phyloP scores from a whole-genome alignment of 1,139 yeast species.

The Komagataea norvegica region DNA sequence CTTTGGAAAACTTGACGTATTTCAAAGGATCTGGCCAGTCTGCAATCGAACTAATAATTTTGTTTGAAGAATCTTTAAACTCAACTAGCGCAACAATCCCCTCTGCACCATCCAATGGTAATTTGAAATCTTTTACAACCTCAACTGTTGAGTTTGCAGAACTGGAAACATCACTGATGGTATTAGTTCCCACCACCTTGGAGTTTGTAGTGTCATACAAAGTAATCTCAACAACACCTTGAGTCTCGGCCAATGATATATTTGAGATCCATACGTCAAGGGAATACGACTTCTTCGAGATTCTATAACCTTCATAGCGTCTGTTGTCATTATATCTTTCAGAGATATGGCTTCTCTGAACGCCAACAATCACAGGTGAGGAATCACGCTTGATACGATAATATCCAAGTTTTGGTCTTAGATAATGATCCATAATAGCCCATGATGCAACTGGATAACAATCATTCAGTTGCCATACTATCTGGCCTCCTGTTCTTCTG shows the following conservation, averaged over 20 bases:
- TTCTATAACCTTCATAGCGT: not conserved
- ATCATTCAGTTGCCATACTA: slow-evolving; percentile 22
- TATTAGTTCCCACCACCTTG: not conserved
- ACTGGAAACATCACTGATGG: not conserved
- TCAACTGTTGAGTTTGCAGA: not conserved
- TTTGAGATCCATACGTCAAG: slow-evolving; percentile 14
- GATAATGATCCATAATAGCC: slow-evolving; percentile 16
- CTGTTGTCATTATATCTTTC: slow-evolving; percentile 1
- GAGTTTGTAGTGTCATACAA: slow-evolving; percentile 1
- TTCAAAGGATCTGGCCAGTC: slow-evolving; percentile 57
- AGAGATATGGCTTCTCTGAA: slow-evolving; percentile 5
- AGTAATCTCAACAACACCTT: slow-evolving; percentile 1
- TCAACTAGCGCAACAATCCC: slow-evolving; percentile 12
- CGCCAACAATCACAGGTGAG: slow-evolving; percentile 11
- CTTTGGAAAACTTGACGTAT: slow-evolving; percentile 32
- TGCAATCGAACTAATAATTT: slow-evolving; percentile 35
- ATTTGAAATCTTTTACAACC: slow-evolving; percentile 7
- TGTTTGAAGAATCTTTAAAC: slow-evolving; percentile 6
- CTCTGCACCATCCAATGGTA: slow-evolving; percentile 11
- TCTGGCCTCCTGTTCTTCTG: slow-evolving; percentile 17
- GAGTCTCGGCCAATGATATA: not conserved
- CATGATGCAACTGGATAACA: slow-evolving; percentile 20
- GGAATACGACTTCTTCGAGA: not conserved
- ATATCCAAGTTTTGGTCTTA: slow-evolving; percentile 17
- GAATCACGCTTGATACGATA: slow-evolving; percentile 15